Conservation (phyloP, 257 asterid species). For the Solanum chilense region DNA sequence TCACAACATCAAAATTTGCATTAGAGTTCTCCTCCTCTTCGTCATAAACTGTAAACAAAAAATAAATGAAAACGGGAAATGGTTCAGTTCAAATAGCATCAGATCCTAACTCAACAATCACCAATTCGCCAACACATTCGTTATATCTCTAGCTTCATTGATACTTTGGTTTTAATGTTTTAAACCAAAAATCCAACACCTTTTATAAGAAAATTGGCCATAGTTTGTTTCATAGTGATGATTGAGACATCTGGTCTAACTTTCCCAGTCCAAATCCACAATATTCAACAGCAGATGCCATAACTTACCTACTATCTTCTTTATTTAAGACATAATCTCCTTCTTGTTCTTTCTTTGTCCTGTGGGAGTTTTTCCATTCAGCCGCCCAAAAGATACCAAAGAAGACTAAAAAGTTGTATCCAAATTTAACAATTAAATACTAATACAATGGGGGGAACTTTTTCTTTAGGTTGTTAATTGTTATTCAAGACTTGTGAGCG, state of each 20-base stretch:
- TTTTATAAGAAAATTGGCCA: neutral
- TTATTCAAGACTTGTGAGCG: neutral
- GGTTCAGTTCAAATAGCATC: constrained; percentile 1
- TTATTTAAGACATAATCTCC: neutral
- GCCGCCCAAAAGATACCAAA: neutral
- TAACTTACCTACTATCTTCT: neutral
- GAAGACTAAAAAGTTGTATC: neutral
- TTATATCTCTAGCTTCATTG: neutral
- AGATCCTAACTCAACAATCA: neutral
- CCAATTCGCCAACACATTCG: neutral
- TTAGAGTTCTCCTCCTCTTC: constrained; percentile 17
- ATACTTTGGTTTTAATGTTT: neutral
- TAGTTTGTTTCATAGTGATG: neutral
- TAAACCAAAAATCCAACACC: neutral
- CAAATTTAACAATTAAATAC: neutral
- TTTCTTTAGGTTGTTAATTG: neutral
- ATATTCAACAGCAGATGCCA: neutral
- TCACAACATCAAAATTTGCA: constrained; percentile 9
- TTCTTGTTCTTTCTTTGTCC: neutral
- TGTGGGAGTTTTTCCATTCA: neutral
- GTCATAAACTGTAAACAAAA: neutral
- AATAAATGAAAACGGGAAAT: neutral
- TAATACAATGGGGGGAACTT: neutral
- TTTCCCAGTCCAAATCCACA: neutral
- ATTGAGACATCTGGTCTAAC: neutral